Evolutionary conservation across 2,329 filamentous ascomycete genomes (phyloP), one percentile per base, ranked within the genome.

Genomic region (Monilinia aucupariae): DNA sequence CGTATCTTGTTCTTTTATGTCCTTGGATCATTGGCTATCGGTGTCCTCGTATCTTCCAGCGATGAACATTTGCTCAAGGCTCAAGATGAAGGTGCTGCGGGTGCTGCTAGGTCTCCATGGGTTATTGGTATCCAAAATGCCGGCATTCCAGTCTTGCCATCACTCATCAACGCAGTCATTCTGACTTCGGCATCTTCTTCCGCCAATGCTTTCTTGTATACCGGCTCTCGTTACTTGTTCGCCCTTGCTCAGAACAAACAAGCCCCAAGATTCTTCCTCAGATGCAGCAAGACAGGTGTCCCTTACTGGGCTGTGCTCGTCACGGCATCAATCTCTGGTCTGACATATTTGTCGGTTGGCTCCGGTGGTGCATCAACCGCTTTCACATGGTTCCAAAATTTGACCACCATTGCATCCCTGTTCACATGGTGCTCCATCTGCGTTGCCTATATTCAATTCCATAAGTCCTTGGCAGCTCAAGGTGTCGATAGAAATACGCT

Each of bases 1-100:
- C 86, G 90, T 39, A 78, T 93, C 39, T 87, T 87, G 0, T 77
- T 83, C 1, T 92, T 93, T 74, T 92, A 92, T 76, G 82, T 91
- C 47, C 80, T 88, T 3, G 89, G 89, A 1, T 85, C 88, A 0
- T 79, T 94, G 2, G 85, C 83, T 25, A 85, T 91, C 5, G 88
- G 89, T 10, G 87, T 91, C 56, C 73, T 90, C 27, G 84, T 92
- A 45, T 82, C 90, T 1, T 87, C 88, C 73, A 80, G 91, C 64
- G 87, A 91, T 68, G 68, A 77, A 1, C 82, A 84, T 49, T 76
- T 92, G 69, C 80, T 76, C 2, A 80, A 87, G 86, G 83, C 82
- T 0, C 89, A 89, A 69, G 75, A 75, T 1, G 76, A 80, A 17
- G 81, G 79, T 58, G 77, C 81, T 51, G 83, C 87, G 0, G 87